phyloP scores from a whole-genome alignment of 352 stramenopile genomes.

The Achlya hypogyna region DNA sequence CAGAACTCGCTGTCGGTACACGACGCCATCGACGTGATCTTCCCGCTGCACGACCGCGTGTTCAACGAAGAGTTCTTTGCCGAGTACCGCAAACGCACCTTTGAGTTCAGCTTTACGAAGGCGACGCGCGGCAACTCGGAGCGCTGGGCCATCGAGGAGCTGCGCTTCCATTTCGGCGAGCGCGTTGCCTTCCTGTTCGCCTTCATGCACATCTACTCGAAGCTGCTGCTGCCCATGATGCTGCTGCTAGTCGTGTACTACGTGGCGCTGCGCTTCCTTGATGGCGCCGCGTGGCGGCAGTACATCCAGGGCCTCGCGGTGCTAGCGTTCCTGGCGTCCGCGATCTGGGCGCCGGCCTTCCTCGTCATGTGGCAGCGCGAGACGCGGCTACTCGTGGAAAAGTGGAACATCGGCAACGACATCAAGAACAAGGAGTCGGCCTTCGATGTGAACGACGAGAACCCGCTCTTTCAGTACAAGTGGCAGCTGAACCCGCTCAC shows the following conservation, averaged over 20 bases:
- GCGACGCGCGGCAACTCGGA: slow-evolving; percentile 66
- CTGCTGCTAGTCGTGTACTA: slow-evolving; percentile 64
- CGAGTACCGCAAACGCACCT: slow-evolving; percentile 76
- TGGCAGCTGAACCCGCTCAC: slow-evolving; percentile 82
- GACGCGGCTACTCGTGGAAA: slow-evolving; percentile 78
- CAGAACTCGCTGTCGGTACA: slow-evolving; percentile 73
- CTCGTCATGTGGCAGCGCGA: slow-evolving; percentile 80
- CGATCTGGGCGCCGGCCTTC: slow-evolving; percentile 77
- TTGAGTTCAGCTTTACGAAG: slow-evolving; percentile 59
- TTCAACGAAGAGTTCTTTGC: slow-evolving; percentile 85
- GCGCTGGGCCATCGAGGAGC: slow-evolving; percentile 77
- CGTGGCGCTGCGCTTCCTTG: slow-evolving; percentile 55
- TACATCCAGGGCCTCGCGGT: slow-evolving; percentile 64
- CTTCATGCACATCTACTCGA: slow-evolving; percentile 88
- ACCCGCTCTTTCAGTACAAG: slow-evolving; percentile 76
- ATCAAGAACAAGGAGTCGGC: slow-evolving; percentile 83
- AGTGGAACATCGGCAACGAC: slow-evolving; percentile 61
- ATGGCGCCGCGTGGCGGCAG: slow-evolving; percentile 45
- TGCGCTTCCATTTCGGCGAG: slow-evolving; percentile 81
- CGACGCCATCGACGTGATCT: slow-evolving; percentile 71
- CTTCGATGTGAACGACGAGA: slow-evolving; percentile 81
- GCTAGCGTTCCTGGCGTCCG: slow-evolving; percentile 59
- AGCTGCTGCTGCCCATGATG: slow-evolving; percentile 69
- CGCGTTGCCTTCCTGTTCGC: slow-evolving; percentile 84
- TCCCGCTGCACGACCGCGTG: slow-evolving; percentile 70